These are phyloP conservation scores for Citrus australasica DNA, from an alignment of 345 rosid species.

Conservation along the genomic window DNA sequence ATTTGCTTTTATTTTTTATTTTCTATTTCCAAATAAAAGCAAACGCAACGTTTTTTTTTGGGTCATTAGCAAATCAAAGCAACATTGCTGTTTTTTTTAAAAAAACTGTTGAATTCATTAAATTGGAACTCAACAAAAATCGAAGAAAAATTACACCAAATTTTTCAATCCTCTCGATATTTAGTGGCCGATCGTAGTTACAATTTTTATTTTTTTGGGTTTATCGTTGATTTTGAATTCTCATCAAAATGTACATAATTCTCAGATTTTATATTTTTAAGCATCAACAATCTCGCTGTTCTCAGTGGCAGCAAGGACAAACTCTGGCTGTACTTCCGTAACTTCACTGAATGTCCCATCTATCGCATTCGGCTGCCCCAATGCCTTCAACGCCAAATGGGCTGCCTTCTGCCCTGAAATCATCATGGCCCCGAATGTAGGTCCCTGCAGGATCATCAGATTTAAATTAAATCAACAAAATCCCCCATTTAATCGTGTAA, in stretches of 20 bases:
- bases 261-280: slow-evolving; percentile 1
- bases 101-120: not conserved
- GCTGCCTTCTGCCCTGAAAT: slow-evolving; percentile 66
- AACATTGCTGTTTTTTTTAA: too few relatives aligned
- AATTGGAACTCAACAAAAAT: not conserved
- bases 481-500: not conserved
- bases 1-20: too few relatives aligned
- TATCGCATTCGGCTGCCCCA: slow-evolving; percentile 45
- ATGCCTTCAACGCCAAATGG: slow-evolving; percentile 45
- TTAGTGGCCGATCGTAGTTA: not conserved
- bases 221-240: not conserved
- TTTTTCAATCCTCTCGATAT: not conserved
- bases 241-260: not conserved
- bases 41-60: too few relatives aligned
- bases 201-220: not conserved
- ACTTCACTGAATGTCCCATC: slow-evolving; percentile 28
- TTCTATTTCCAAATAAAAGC: too few relatives aligned
- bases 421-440: slow-evolving; percentile 65
- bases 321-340: slow-evolving; percentile 25
- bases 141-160: not conserved
- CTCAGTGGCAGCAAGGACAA: slow-evolving; percentile 36
- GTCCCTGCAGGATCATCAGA: slow-evolving; percentile 36
- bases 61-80: too few relatives aligned
- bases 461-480: not conserved
- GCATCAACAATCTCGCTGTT: slow-evolving; percentile 32